Conservation (phyloP, 2,329 filamentous ascomycete species). For the Trichoderma harzianum region DNA sequence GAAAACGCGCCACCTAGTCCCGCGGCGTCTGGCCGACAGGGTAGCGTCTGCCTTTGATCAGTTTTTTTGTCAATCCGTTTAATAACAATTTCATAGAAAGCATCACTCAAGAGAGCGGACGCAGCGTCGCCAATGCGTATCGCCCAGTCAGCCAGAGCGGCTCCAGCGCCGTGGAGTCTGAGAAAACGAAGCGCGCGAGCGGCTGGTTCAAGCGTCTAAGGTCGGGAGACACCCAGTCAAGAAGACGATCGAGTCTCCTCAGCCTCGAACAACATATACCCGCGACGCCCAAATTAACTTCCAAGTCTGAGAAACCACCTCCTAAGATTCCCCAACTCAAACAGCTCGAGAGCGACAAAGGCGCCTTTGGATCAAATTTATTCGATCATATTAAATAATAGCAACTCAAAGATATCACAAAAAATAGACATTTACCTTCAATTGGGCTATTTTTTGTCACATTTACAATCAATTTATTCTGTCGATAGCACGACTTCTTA, state of each 20-base stretch:
- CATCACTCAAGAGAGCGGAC: conserved; percentile 42
- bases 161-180: conserved; percentile 48
- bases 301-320: conserved; percentile 50
- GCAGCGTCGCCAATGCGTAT: conserved; percentile 31
- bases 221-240: conserved; percentile 39
- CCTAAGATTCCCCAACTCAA: conserved; percentile 60
- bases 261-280: conserved; percentile 34
- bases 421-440: not conserved
- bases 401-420: not conserved
- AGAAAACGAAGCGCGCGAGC: conserved; percentile 52
- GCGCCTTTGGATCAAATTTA: conserved; percentile 49
- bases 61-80: conserved; percentile 48
- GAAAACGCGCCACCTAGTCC: conserved; percentile 53
- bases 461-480: not conserved
- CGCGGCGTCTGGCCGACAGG: conserved; percentile 48
- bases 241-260: conserved; percentile 28
- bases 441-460: not conserved
- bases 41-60: conserved; percentile 56
- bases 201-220: conserved; percentile 58
- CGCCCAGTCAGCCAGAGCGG: conserved; percentile 52
- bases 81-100: conserved; percentile 52
- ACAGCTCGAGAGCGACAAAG: conserved; percentile 49
- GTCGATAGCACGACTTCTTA: not conserved
- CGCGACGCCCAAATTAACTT: conserved; percentile 33
- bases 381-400: conserved; percentile 58